Evolutionary conservation across 208 protist species (phyloP).

Genomic region (Jaenimonas drosophilae): DNA sequence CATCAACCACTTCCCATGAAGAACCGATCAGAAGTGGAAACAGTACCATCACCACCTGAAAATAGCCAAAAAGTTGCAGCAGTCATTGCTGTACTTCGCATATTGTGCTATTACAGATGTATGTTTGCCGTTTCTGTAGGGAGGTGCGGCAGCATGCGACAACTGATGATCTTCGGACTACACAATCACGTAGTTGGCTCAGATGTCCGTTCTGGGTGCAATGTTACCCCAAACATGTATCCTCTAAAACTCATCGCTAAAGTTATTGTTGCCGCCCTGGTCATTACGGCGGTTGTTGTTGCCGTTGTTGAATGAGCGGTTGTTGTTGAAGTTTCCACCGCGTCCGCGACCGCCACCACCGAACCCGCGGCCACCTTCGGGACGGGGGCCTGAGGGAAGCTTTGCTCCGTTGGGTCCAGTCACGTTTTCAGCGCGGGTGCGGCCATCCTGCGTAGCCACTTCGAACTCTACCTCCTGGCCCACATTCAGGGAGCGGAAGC

Average conservation of each 20-base stretch:
- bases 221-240: background rate
- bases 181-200: too few species aligned
- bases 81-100: too few species aligned
- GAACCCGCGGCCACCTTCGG: conserved; percentile 28
- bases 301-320: conserved; percentile 32
- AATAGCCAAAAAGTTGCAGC: too few species aligned
- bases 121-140: too few species aligned
- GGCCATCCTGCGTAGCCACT: conserved; percentile 76
- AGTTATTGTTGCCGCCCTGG: conserved; percentile 48
- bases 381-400: conserved; percentile 72
- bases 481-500: conserved; percentile 71
- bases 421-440: conserved; percentile 85
- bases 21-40: too few species aligned
- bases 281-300: conserved; percentile 24
- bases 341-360: conserved; percentile 26
- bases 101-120: too few species aligned
- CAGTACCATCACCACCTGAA: too few species aligned
- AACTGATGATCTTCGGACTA: too few species aligned
- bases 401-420: conserved; percentile 65
- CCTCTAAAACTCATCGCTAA: conserved; percentile 78
- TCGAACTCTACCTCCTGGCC: conserved; percentile 90
- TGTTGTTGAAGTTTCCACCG: conserved; percentile 21
- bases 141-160: too few species aligned
- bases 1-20: too few species aligned
- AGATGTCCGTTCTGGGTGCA: too few species aligned